These are phyloP conservation scores for Yamagishiella unicocca DNA, from an alignment of 139 green algal genomes.

Conservation along the genomic window DNA sequence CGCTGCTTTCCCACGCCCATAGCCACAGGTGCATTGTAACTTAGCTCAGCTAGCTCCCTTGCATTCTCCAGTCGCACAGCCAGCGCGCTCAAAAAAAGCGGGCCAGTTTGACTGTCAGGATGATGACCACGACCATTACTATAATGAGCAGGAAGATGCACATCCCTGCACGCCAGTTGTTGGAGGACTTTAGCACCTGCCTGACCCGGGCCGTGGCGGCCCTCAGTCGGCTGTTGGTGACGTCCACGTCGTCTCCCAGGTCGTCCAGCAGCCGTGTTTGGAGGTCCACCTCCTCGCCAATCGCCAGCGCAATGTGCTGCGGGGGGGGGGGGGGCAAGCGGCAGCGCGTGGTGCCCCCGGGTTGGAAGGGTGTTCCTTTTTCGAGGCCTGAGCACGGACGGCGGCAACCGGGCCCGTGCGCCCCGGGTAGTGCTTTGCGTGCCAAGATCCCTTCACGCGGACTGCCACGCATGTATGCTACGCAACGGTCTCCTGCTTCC, in stretches of 20 bases:
- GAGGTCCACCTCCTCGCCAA: slow-evolving; percentile 91
- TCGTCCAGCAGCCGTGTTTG: slow-evolving; percentile 90
- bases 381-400: too few relatives aligned
- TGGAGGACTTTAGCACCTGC: slow-evolving; percentile 57
- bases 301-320: slow-evolving; percentile 90
- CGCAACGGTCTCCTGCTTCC: too few relatives aligned
- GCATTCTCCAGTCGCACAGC: too few relatives aligned
- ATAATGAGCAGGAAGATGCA: slow-evolving; percentile 78
- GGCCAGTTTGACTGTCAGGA: slow-evolving; percentile 69
- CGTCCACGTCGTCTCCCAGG: slow-evolving; percentile 87
- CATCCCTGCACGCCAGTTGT: slow-evolving; percentile 68
- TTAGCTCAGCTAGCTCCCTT: too few relatives aligned
- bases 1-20: too few relatives aligned
- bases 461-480: too few relatives aligned
- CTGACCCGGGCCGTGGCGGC: slow-evolving; percentile 73
- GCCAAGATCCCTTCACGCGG: too few relatives aligned
- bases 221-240: slow-evolving; percentile 71
- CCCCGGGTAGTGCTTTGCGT: too few relatives aligned
- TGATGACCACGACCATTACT: slow-evolving; percentile 73
- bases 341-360: too few relatives aligned
- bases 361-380: too few relatives aligned
- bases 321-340: not conserved
- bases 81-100: slow-evolving; percentile 55
- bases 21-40: too few relatives aligned
- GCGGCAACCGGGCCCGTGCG: too few relatives aligned